Conservation (phyloP, 495 filamentous ascomycete species). For the Aspergillus incahuasiensis region DNA sequence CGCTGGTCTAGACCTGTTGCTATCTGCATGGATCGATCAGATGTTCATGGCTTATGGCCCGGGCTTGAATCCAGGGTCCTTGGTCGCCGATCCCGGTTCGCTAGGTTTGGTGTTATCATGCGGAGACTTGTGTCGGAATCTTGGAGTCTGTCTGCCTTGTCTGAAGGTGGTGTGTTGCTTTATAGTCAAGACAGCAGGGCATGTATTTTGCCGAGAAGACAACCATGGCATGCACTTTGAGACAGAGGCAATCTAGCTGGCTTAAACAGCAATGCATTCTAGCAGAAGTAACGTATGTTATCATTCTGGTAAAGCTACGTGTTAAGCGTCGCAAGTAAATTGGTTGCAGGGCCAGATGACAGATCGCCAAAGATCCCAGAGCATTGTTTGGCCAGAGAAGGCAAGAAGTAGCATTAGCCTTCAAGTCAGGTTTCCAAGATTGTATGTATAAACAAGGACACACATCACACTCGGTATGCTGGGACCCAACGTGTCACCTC, state of each 20-base stretch:
- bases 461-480: conserved; percentile 2
- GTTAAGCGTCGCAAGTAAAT: neutral
- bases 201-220: no score
- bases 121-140: no score
- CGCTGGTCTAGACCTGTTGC: conserved; percentile 30
- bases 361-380: neutral
- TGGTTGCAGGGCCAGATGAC: neutral
- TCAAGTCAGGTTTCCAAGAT: neutral
- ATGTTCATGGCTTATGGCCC: neutral
- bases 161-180: no score
- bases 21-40: neutral
- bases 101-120: neutral
- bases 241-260: no score
- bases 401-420: neutral
- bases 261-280: neutral
- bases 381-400: neutral
- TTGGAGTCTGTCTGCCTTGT: neutral
- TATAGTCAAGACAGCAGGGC: neutral
- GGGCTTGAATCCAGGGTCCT: conserved; percentile 3
- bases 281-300: neutral
- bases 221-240: no score
- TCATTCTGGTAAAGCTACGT: neutral
- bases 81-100: conserved; percentile 12
- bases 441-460: neutral
- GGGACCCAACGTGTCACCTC: conserved; percentile 1